phyloP scores from a whole-genome alignment of 345 rosid genomes.

The thale cress (Arabidopsis thaliana) region DNA sequence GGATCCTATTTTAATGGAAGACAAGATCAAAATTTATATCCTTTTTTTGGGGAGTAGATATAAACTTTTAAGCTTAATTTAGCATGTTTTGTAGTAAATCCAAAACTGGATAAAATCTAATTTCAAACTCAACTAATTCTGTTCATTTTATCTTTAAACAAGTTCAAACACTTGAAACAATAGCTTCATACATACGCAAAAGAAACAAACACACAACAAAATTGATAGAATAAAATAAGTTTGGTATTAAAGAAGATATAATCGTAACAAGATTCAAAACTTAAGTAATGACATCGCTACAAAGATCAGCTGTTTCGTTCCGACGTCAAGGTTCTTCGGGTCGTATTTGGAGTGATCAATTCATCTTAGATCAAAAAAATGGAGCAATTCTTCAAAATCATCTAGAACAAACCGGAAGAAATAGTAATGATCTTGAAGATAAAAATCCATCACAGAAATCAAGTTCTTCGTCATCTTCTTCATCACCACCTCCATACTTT shows the following conservation, averaged over 20 bases:
- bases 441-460: constrained; percentile 1
- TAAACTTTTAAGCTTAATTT: background rate
- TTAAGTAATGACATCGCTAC: constrained; percentile 28
- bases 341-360: constrained; percentile 34
- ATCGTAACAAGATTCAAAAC: background rate
- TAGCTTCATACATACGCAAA: background rate
- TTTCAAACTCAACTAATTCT: constrained; percentile 6
- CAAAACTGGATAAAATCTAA: constrained; percentile 23
- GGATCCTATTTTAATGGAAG: background rate
- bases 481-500: constrained; percentile 21
- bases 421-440: background rate
- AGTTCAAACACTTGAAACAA: constrained; percentile 3
- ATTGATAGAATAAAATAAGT: background rate
- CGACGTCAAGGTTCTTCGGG: constrained; percentile 43
- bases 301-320: constrained; percentile 39
- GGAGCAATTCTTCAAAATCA: constrained; percentile 3
- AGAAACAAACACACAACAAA: background rate
- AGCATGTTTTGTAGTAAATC: background rate
- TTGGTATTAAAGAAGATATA: background rate
- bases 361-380: background rate
- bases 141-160: constrained; percentile 9
- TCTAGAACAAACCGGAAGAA: background rate
- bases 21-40: background rate
- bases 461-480: constrained; percentile 9
- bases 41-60: background rate